A percentile compares a stretch with the other conserved stretches of the same genome.
phyloP scores from a whole-genome alignment of 2,329 filamentous ascomycete genomes.

The Hypoxylon sp. region DNA sequence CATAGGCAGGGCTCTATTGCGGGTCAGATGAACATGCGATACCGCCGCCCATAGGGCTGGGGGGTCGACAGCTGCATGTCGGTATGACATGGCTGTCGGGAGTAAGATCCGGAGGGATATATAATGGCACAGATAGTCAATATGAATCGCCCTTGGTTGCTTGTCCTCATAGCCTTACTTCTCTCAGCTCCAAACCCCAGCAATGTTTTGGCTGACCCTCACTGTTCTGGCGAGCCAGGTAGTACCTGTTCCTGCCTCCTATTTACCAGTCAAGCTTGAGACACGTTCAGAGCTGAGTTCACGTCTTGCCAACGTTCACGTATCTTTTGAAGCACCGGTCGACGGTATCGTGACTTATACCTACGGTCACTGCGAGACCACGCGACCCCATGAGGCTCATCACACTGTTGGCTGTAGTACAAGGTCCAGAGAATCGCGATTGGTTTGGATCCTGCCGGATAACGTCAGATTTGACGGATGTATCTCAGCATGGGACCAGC shows the following conservation, averaged over 20 bases:
- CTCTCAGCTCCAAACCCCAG: constrained; percentile 1
- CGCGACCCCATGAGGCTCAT: constrained; percentile 46
- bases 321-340: constrained; percentile 46
- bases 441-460: constrained; percentile 56
- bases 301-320: constrained; percentile 56
- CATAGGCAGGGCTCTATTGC: constrained; percentile 12
- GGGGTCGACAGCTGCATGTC: constrained; percentile 5
- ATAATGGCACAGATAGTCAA: constrained; percentile 16
- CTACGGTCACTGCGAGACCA: constrained; percentile 54
- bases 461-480: constrained; percentile 55
- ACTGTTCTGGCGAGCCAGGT: constrained; percentile 32
- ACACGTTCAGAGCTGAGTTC: constrained; percentile 55
- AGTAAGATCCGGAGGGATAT: constrained; percentile 23
- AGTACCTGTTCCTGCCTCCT: constrained; percentile 22
- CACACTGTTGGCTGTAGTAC: constrained; percentile 49
- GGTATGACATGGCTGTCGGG: constrained; percentile 11
- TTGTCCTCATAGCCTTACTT: constrained; percentile 6
- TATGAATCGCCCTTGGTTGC: constrained; percentile 18
- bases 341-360: constrained; percentile 53
- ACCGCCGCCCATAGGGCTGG: constrained; percentile 1
- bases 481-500: constrained; percentile 58
- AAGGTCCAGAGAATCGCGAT: constrained; percentile 48
- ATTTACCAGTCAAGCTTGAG: constrained; percentile 54
- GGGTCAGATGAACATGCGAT: constrained; percentile 25
- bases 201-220: constrained; percentile 40